Percentiles rank a stretch among this genome's conserved stretches.
These are phyloP conservation scores for Monosporascus sp. DNA, from an alignment of 2,329 filamentous ascomycete species.

Conservation along the genomic window DNA sequence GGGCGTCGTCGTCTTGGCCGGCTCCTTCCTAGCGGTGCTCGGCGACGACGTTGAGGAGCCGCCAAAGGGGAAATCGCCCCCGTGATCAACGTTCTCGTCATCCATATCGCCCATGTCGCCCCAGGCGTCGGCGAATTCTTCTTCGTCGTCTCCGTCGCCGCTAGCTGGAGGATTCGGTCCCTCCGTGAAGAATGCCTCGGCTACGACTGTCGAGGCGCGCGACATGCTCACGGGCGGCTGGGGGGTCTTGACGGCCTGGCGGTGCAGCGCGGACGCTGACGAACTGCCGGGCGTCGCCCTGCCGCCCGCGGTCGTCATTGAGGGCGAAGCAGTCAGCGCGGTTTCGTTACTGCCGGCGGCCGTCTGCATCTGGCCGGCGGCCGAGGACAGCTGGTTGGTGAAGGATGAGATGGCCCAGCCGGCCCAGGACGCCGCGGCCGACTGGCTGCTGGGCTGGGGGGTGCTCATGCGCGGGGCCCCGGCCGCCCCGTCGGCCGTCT, in stretches of 20 bases:
- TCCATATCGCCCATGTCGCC: constrained; percentile 57
- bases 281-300: constrained; percentile 33
- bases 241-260: constrained; percentile 53
- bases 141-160: constrained; percentile 32
- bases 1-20: constrained; percentile 32
- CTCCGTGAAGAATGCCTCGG: constrained; percentile 31
- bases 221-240: constrained; percentile 37
- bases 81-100: constrained; percentile 42
- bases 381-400: constrained; percentile 84
- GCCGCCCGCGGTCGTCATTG: constrained; percentile 31
- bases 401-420: constrained; percentile 99
- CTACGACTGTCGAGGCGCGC: constrained; percentile 39
- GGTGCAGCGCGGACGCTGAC: constrained; percentile 54
- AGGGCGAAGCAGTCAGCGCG: constrained; percentile 28
- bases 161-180: constrained; percentile 37
- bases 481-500: constrained; percentile 40
- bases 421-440: constrained; percentile 63
- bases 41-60: constrained; percentile 19
- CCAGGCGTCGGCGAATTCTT: constrained; percentile 67
- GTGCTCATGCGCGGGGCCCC: constrained; percentile 68
- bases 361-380: constrained; percentile 78
- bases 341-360: constrained; percentile 36
- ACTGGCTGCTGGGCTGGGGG: constrained; percentile 48
- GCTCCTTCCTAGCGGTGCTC: constrained; percentile 26
- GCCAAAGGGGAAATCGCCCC: constrained; percentile 38